These are phyloP conservation scores for Colletotrichum camelliae DNA, from an alignment of 2,329 filamentous ascomycete species.

Conservation along the genomic window DNA sequence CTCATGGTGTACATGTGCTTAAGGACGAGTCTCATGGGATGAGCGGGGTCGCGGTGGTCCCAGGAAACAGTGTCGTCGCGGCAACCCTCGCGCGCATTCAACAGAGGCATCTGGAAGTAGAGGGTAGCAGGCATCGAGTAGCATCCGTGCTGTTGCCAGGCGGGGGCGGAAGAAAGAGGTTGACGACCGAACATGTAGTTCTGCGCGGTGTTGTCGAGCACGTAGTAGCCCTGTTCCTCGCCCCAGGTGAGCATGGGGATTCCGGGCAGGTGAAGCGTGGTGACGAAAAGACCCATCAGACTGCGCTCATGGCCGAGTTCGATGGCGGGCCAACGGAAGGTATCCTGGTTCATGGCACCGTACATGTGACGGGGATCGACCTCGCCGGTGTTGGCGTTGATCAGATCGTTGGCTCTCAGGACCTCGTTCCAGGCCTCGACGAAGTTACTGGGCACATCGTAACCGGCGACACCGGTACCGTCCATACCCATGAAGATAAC, in stretches of 20 bases:
- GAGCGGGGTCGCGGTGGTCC: constrained; percentile 67
- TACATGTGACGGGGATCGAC: constrained; percentile 71
- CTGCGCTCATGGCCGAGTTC: constrained; percentile 61
- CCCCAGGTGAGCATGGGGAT: constrained; percentile 67
- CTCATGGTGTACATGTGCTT: constrained; percentile 68
- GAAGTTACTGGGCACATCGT: constrained; percentile 37
- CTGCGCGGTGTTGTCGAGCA: constrained; percentile 66
- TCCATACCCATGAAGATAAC: constrained; percentile 37
- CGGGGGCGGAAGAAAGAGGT: constrained; percentile 64
- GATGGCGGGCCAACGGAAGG: constrained; percentile 68
- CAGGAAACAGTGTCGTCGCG: constrained; percentile 60
- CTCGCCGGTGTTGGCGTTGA: constrained; percentile 64
- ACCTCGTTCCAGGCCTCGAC: constrained; percentile 61
- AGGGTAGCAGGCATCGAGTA: constrained; percentile 61
- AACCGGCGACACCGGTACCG: constrained; percentile 34
- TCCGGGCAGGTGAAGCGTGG: constrained; percentile 65
- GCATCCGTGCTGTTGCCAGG: constrained; percentile 71
- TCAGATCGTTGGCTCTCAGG: constrained; percentile 61
- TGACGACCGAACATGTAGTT: constrained; percentile 72
- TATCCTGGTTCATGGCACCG: constrained; percentile 69
- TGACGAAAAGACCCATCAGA: constrained; percentile 62
- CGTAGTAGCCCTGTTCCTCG: constrained; percentile 70
- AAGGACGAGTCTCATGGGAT: constrained; percentile 64
- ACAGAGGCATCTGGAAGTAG: constrained; percentile 63
- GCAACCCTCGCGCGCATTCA: constrained; percentile 59